Percentiles rank a stretch among this genome's conserved stretches.
Evolutionary conservation across 148 eudicot genomes (phyloP).

Genomic region (Cornus suecica): DNA sequence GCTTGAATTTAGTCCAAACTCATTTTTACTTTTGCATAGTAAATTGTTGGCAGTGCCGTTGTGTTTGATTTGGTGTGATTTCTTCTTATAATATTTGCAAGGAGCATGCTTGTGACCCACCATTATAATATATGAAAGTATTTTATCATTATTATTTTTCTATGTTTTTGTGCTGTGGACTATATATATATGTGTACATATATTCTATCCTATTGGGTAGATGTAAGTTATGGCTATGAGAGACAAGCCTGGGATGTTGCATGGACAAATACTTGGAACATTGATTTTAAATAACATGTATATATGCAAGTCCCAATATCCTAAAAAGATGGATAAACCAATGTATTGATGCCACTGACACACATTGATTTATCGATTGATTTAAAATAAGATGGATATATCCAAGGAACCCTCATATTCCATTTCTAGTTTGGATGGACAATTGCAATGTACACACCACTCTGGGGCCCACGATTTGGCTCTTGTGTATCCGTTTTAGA

Average conservation of each 20-base stretch:
- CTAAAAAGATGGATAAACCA: not conserved
- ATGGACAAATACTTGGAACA: not conserved
- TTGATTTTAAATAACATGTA: not conserved
- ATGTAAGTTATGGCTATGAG: not conserved
- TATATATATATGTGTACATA: too few species aligned
- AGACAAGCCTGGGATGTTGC: not conserved
- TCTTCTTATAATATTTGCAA: not conserved
- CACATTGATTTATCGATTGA: too few species aligned
- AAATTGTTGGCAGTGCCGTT: slow-evolving; percentile 2
- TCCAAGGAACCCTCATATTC: too few species aligned
- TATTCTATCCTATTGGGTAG: not conserved
- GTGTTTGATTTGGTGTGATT: not conserved
- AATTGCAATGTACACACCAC: too few species aligned
- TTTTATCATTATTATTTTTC: too few species aligned
- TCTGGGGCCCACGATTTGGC: too few species aligned
- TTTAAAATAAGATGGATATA: too few species aligned
- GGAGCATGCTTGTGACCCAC: not conserved
- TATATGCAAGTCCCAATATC: not conserved
- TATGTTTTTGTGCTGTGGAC: not conserved
- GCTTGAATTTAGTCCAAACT: not conserved
- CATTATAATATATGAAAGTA: too few species aligned
- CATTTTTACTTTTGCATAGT: not conserved
- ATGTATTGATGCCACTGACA: not conserved
- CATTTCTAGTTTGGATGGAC: too few species aligned
- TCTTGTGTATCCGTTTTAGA: too few species aligned